Conservation (phyloP, 495 filamentous ascomycete species). For the Annulohypoxylon moriforme region DNA sequence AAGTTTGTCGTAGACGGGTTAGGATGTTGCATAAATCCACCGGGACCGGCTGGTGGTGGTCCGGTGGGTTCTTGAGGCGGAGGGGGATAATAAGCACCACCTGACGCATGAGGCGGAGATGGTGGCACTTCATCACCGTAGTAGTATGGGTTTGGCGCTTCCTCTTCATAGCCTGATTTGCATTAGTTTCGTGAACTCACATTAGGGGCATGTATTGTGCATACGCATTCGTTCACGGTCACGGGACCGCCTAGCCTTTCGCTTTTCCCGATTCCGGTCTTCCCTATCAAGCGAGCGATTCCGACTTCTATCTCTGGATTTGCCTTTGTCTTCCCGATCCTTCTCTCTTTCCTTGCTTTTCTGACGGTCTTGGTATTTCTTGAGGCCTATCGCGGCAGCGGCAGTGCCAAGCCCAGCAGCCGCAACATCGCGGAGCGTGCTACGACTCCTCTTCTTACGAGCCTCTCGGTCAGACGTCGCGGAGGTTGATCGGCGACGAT, state of each 20-base stretch:
- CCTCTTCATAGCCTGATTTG: constrained; percentile 57
- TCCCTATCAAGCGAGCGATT: constrained; percentile 34
- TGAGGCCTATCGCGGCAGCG: constrained; percentile 81
- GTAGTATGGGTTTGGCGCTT: constrained; percentile 51
- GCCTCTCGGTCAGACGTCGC: constrained; percentile 57
- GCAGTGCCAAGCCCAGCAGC: constrained; percentile 75
- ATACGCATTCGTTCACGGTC: constrained; percentile 57
- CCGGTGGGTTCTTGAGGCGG: constrained; percentile 23
- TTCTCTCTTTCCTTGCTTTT: constrained; percentile 53
- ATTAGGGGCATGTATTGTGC: constrained; percentile 37
- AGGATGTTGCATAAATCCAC: constrained; percentile 55
- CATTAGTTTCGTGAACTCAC: constrained; percentile 14
- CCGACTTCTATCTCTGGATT: constrained; percentile 46
- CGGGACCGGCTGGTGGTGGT: constrained; percentile 34
- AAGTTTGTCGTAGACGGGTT: constrained; percentile 54
- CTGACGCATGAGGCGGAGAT: constrained; percentile 65
- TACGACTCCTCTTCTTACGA: constrained; percentile 69
- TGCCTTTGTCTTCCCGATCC: constrained; percentile 37
- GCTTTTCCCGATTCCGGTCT: constrained; percentile 39
- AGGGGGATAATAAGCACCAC: constrained; percentile 62
- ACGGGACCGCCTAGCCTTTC: constrained; percentile 42
- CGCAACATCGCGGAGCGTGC: constrained; percentile 72
- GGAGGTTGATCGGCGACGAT: constrained; percentile 49
- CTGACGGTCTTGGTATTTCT: constrained; percentile 64
- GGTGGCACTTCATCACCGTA: constrained; percentile 51